phyloP scores from a whole-genome alignment of 768 basidiomycete species.

The Pisolithus microcarpus region DNA sequence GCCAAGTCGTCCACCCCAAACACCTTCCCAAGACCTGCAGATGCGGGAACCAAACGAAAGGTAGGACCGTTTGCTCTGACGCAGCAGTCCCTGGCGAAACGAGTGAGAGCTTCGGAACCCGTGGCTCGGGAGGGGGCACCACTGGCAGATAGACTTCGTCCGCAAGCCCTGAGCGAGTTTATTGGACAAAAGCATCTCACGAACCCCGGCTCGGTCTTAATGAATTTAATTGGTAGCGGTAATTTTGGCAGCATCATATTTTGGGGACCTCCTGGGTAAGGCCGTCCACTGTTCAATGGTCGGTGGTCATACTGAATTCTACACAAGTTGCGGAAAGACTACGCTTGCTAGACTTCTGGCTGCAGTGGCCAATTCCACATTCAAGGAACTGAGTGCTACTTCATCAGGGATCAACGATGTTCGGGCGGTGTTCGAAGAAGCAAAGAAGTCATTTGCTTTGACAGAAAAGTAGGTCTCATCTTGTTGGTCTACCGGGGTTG shows the following conservation, averaged over 20 bases:
- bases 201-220: conserved; percentile 49
- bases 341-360: conserved; percentile 71
- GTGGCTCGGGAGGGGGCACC: conserved; percentile 37
- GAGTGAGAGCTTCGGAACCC: conserved; percentile 14
- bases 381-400: conserved; percentile 77
- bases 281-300: background rate
- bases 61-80: conserved; percentile 6
- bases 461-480: conserved; percentile 47
- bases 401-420: conserved; percentile 63
- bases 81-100: conserved; percentile 15
- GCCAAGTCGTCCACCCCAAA: conserved; percentile 9
- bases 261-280: conserved; percentile 73
- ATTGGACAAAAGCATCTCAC: conserved; percentile 66
- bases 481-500: background rate
- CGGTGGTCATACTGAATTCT: background rate
- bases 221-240: conserved; percentile 43
- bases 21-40: conserved; percentile 8
- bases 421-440: conserved; percentile 67
- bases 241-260: conserved; percentile 55
- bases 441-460: conserved; percentile 54
- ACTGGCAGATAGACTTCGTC: conserved; percentile 68
- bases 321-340: conserved; percentile 59
- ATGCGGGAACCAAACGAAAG: conserved; percentile 24
- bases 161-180: conserved; percentile 54
- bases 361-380: conserved; percentile 46